A percentile compares a stretch with the other conserved stretches of the same genome.
Conservation (phyloP, 1,284 basidiomycete species). For the Ustilago sp. region DNA sequence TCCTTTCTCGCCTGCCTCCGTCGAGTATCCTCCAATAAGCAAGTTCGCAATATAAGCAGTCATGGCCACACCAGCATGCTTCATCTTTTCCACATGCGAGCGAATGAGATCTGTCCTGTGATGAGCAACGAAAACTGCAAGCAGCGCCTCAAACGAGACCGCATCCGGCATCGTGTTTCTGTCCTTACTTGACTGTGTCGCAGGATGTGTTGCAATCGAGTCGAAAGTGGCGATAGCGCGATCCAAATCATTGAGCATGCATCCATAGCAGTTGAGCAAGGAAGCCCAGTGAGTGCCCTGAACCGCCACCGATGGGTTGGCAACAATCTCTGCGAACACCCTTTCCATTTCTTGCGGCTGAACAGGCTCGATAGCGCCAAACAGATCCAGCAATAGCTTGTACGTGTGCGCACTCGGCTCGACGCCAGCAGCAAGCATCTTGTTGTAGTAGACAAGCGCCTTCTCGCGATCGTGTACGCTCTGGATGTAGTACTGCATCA, state of each 20-base stretch:
- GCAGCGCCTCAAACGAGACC: constrained; percentile 88
- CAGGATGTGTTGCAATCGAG: constrained; percentile 75
- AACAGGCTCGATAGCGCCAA: constrained; percentile 83
- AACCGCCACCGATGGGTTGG: constrained; percentile 74
- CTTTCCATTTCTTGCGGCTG: constrained; percentile 81
- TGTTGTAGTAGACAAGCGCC: constrained; percentile 77
- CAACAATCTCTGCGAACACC: constrained; percentile 77
- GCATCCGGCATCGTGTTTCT: constrained; percentile 76
- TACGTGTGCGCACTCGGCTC: constrained; percentile 64
- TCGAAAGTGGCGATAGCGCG: constrained; percentile 84
- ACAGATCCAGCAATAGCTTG: constrained; percentile 86
- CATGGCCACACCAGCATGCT: constrained; percentile 78
- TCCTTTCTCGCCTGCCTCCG: constrained; percentile 78
- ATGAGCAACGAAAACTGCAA: constrained; percentile 86
- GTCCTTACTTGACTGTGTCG: constrained; percentile 61
- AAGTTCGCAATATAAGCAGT: constrained; percentile 97
- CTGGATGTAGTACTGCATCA: constrained; percentile 96
- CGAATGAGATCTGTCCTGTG: constrained; percentile 84
- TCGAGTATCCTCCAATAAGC: constrained; percentile 79
- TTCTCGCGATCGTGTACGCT: constrained; percentile 83
- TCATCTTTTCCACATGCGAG: constrained; percentile 77
- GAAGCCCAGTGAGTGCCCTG: constrained; percentile 91
- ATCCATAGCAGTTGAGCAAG: constrained; percentile 90
- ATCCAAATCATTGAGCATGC: constrained; percentile 81
- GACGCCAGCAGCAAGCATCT: constrained; percentile 77